Conservation (phyloP, 75 land plant genomes). For the Larix kaempferi region DNA sequence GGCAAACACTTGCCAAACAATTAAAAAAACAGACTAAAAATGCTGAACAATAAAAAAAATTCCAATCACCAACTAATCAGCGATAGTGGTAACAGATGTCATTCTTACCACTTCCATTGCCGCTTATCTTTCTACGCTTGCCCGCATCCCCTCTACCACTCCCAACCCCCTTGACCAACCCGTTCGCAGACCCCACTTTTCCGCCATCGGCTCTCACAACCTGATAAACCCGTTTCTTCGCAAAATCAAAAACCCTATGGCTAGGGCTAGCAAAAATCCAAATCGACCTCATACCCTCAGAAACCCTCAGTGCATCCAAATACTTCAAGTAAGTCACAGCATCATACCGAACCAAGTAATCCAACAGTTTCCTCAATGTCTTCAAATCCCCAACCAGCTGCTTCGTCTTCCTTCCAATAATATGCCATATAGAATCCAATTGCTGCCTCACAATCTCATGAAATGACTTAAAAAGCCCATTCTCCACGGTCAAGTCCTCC, state of each 20-base stretch:
- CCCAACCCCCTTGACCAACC: constrained; percentile 11
- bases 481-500: constrained; percentile 98
- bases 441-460: constrained; percentile 94
- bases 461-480: constrained; percentile 96
- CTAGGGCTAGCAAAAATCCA: constrained; percentile 98
- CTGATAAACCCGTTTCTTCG: constrained; percentile 91
- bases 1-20: not conserved
- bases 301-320: constrained; percentile 82
- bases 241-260: constrained; percentile 89
- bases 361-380: constrained; percentile 84
- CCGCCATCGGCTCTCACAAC: constrained; percentile 45
- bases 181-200: constrained; percentile 11
- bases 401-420: constrained; percentile 88
- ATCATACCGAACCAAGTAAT: constrained; percentile 96
- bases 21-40: not conserved
- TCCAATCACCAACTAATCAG: not conserved
- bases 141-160: not conserved
- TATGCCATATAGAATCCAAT: constrained; percentile 98
- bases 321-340: constrained; percentile 95
- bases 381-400: constrained; percentile 90
- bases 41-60: not conserved
- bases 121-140: constrained; percentile 40
- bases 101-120: constrained; percentile 22
- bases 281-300: constrained; percentile 89
- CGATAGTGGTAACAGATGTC: not conserved